A percentile compares a stretch with the other conserved stretches of the same genome.
phyloP scores from a whole-genome alignment of 192 early-diverging fungal genomes.

The Coemansia sp. region DNA sequence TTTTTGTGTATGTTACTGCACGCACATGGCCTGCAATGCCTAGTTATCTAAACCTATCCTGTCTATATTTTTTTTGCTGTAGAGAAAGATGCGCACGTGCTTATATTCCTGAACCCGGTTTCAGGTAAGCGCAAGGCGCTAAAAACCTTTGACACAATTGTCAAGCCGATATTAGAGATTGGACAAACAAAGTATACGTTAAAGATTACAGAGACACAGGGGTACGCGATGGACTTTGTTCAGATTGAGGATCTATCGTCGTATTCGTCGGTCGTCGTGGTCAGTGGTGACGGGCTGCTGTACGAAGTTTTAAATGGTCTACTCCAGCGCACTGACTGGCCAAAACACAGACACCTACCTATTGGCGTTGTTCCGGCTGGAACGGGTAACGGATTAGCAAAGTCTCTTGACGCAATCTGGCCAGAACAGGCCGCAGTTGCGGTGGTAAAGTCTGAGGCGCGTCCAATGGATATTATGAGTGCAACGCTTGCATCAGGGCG shows the following conservation, averaged over 20 bases:
- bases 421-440: conserved; percentile 54
- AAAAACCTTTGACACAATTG: conserved; percentile 44
- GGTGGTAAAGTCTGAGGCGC: conserved; percentile 48
- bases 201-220: conserved; percentile 31
- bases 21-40: too few relatives aligned
- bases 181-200: conserved; percentile 35
- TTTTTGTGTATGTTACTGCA: too few relatives aligned
- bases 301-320: conserved; percentile 52
- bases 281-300: conserved; percentile 52
- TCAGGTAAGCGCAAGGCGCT: conserved; percentile 42
- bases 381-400: conserved; percentile 50
- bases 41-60: background rate
- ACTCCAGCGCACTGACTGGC: conserved; percentile 40
- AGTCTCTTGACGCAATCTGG: conserved; percentile 43
- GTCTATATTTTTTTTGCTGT: conserved; percentile 9
- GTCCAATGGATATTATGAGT: conserved; percentile 59
- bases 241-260: conserved; percentile 33
- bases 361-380: conserved; percentile 48
- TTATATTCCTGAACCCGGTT: conserved; percentile 45
- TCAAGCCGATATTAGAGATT: conserved; percentile 48
- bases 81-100: conserved; percentile 21
- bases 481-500: conserved; percentile 40
- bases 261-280: conserved; percentile 33
- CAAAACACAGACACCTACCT: conserved; percentile 32
- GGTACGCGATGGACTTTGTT: conserved; percentile 29